Percentiles rank a stretch among this genome's conserved stretches.
These are phyloP conservation scores for Capsicum rhomboideum DNA, from an alignment of 257 asterid genomes.

Conservation along the genomic window DNA sequence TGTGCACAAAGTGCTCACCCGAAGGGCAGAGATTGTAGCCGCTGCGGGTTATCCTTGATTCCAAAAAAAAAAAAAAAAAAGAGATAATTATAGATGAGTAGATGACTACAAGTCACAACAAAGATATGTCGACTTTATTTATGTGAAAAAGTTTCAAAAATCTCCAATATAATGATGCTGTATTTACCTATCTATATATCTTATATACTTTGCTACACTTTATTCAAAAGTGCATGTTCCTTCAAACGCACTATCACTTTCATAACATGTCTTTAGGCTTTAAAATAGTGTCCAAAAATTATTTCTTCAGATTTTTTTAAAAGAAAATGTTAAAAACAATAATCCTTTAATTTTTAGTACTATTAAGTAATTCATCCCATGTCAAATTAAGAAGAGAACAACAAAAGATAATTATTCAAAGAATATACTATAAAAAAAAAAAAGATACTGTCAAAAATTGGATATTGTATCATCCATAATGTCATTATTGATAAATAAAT, in stretches of 20 bases:
- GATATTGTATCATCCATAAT: too few relatives aligned
- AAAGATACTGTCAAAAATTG: too few relatives aligned
- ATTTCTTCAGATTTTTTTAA: not conserved
- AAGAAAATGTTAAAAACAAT: not conserved
- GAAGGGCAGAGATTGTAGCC: too few relatives aligned
- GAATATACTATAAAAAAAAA: too few relatives aligned
- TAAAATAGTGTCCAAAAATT: not conserved
- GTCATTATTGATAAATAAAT: not conserved
- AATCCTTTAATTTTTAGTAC: not conserved
- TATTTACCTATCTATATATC: not conserved
- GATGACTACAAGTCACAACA: not conserved
- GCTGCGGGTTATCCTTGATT: too few relatives aligned
- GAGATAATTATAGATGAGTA: not conserved
- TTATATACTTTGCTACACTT: not conserved
- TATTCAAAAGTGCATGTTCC: not conserved
- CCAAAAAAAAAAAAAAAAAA: too few relatives aligned
- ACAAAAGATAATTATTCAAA: too few relatives aligned
- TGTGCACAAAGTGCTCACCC: too few relatives aligned
- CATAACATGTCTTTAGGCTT: not conserved
- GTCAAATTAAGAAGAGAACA: too few relatives aligned
- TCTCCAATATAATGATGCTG: not conserved
- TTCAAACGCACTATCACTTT: not conserved
- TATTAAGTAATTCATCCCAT: not conserved
- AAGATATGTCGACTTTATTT: not conserved
- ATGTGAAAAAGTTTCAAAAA: not conserved